Evolutionary conservation across 2,329 filamentous ascomycete species (phyloP), one percentile per base, ranked within the genome.

Genomic region (Fusarium concolor): DNA sequence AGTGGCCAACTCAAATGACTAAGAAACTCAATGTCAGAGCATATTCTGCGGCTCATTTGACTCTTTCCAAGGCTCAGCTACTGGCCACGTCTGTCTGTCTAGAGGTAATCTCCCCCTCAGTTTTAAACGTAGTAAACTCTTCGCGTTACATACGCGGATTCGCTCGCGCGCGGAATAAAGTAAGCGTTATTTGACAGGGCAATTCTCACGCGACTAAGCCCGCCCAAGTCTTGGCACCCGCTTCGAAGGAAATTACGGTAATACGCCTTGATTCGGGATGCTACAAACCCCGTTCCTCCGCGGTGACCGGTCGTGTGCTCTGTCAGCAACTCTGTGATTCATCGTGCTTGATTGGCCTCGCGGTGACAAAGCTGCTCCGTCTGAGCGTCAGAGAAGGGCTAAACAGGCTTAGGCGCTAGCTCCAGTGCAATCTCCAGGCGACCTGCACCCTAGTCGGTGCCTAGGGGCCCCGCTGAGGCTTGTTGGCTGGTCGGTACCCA

Each of bases 211-310:
- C 71, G 68, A 70, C 71, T 62, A 56, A 50, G 56, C 49, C 64
- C 57, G 50, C 53, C 56, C 52, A 58, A 56, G 52, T 29, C 71
- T 74, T 71, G 70, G 70, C 71, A 58, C 62, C 56, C 56, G 46
- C 64, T 38, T 59, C 10, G 54, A 55, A 70, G 68, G 72, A 74
- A 74, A 74, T 74, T 74, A 70, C 66, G 59, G 62, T 67, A 66
- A 74, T 73, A 72, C 67, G 59, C 57, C 54, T 70, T 39, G 57
- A 47, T 68, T 70, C 72, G 72, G 72, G 53, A 49, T 69, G 28
- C 54, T 17, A 26, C 45, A 72, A 72, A 73, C 70, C 66, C 72
- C 72, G 72, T 73, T 29, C 60, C 72, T 71, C 72, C 72, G 72
- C 58, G 53, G 50, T 50, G 49, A 38, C 67, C 58, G 65, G 69